Conservation (phyloP, 371 early-diverging fungal genomes). For the Mortierella sp. region DNA sequence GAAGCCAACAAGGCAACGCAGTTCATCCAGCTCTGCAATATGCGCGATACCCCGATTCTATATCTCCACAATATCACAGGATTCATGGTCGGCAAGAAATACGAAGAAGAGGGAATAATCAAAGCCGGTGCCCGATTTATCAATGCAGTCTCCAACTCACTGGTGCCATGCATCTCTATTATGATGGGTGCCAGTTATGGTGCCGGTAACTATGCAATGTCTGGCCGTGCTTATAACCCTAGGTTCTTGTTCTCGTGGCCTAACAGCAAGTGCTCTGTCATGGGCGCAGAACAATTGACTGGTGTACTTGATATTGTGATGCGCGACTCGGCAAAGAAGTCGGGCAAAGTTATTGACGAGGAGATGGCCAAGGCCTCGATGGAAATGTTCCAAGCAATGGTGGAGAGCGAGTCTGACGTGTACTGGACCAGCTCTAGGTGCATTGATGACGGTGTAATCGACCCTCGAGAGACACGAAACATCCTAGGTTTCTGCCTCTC, state of each 20-base stretch:
- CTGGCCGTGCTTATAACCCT: constrained; percentile 81
- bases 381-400: constrained; percentile 71
- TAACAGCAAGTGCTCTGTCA: constrained; percentile 81
- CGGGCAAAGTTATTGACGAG: constrained; percentile 70
- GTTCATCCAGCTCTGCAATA: constrained; percentile 83
- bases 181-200: constrained; percentile 85
- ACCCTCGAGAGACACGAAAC: constrained; percentile 75
- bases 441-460: constrained; percentile 79
- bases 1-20: constrained; percentile 85
- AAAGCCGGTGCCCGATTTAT: constrained; percentile 84
- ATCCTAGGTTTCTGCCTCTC: constrained; percentile 73
- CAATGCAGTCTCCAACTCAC: constrained; percentile 81
- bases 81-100: constrained; percentile 84
- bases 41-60: constrained; percentile 75
- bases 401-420: constrained; percentile 77
- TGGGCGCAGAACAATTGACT: constrained; percentile 82
- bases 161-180: constrained; percentile 81
- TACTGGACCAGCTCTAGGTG: constrained; percentile 80
- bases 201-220: constrained; percentile 89
- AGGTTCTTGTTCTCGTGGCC: constrained; percentile 85
- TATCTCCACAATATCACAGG: constrained; percentile 85
- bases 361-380: constrained; percentile 69
- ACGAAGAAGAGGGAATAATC: constrained; percentile 84
- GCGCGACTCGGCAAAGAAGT: constrained; percentile 74
- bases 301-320: constrained; percentile 81